Evolutionary conservation across 1,284 basidiomycete genomes (phyloP), one percentile per base, ranked within the genome.

Genomic region (Sanghuangporus sanghuang): DNA sequence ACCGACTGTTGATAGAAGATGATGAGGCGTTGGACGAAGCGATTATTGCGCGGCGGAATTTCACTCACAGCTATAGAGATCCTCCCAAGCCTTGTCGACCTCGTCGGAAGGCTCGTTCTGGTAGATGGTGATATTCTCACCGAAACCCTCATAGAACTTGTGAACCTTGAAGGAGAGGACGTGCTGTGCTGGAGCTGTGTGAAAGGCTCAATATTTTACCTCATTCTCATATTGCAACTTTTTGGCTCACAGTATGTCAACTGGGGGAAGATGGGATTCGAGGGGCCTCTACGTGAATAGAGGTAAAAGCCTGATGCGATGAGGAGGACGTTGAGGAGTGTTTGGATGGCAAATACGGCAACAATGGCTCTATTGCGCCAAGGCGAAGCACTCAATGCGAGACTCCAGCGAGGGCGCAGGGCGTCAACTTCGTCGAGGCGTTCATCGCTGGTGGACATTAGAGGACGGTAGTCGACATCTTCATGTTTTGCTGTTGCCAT

Each of bases 101-200:
- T 71, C 68, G 18, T 68, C 66, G 14, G 68, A 68, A 16, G 68
- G 64, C 23, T 65, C 62, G 27, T 68, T 68, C 50, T 72, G 70
- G 40, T 57, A 62, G 8, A 62, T 27, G 7, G 69, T 67, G 18
- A 68, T 68, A 18, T 69, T 67, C 53, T 54, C 53, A 0, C 53
- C 53, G 18, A 54, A 54, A 16, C 53, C 53, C 16, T 54, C 53
- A 18, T 54, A 54, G 53, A 54, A 54, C 32, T 54, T n/a, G 1
- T 38, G 53, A 36, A 54, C 35, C 36, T 54, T 54, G 36, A 54
- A 54, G 12, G 53, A 54, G 35, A 54, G 9, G 16, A 54, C 53
- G 16, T 54, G 3, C 35, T 54, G 27, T 38, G 53, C 53, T n/a
- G 53, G 53, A 7, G 53, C 53, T 35, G 44, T n/a, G 7, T 7